phyloP scores from a whole-genome alignment of 441 rosid genomes.

The Bocquillonia castaneifolia region DNA sequence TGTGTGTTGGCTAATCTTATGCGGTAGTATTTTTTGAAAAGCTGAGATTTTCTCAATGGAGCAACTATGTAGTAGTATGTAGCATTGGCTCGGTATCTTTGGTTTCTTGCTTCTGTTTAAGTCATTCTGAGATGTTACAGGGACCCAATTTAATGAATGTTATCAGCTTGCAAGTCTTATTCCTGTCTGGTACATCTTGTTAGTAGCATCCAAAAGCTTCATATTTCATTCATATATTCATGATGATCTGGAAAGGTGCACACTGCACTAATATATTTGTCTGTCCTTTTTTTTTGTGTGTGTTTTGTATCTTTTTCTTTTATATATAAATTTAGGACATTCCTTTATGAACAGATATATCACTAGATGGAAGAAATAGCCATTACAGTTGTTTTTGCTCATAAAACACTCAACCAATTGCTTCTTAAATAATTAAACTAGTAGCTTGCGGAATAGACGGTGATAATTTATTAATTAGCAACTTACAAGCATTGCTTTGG shows the following conservation, averaged over 20 bases:
- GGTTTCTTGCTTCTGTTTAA: too few species aligned
- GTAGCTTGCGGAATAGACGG: neutral
- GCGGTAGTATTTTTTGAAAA: too few species aligned
- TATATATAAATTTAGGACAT: neutral
- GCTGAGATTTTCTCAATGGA: too few species aligned
- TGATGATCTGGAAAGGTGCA: neutral
- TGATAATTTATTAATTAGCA: constrained; percentile 4
- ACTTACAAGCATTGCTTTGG: neutral
- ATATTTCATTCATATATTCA: neutral
- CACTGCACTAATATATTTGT: too few species aligned
- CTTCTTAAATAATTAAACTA: constrained; percentile 10
- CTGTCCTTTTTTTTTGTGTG: too few species aligned
- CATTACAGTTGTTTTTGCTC: neutral
- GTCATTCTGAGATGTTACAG: too few species aligned
- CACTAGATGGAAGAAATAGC: neutral
- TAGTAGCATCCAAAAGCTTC: neutral
- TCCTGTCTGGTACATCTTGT: neutral
- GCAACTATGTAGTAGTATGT: too few species aligned
- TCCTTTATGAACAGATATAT: neutral
- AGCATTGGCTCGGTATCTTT: too few species aligned
- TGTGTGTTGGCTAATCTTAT: neutral
- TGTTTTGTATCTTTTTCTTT: too few species aligned
- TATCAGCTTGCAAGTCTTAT: neutral
- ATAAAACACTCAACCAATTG: constrained; percentile 6
- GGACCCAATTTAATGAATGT: neutral